Percentiles rank a stretch among this genome's conserved stretches.
Conservation (phyloP, 805 yeast genomes). For the Clavispora asparagi region DNA sequence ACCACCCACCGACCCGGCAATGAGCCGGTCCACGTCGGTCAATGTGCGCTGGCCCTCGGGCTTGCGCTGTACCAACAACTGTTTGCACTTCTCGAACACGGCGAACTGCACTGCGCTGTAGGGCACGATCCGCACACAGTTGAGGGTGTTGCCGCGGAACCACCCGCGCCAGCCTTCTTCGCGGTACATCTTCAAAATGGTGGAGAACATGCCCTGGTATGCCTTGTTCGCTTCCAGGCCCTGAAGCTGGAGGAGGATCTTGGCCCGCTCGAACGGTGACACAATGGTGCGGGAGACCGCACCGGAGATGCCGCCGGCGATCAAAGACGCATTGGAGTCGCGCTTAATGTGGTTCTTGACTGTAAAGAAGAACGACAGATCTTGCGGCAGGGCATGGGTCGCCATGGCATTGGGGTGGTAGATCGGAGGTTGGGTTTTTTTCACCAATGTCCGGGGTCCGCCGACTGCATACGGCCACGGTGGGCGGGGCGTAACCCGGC, state of each 20-base stretch:
- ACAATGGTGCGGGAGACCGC: constrained; percentile 85
- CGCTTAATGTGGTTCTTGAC: constrained; percentile 26
- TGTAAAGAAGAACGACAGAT: not conserved
- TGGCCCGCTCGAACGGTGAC: constrained; percentile 92
- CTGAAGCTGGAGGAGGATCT: constrained; percentile 86
- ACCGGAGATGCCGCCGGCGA: constrained; percentile 75
- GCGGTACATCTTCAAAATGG: constrained; percentile 70
- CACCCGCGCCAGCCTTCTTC: constrained; percentile 93
- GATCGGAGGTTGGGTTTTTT: not conserved
- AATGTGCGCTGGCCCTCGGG: constrained; percentile 28
- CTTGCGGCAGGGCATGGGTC: constrained; percentile 1
- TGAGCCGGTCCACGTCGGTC: constrained; percentile 53
- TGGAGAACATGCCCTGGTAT: constrained; percentile 66
- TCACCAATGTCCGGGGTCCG: not conserved
- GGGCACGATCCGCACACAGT: constrained; percentile 87
- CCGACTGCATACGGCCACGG: not conserved
- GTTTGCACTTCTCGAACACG: constrained; percentile 65
- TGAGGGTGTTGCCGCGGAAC: constrained; percentile 86
- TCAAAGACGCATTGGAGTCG: constrained; percentile 57
- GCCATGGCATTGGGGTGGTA: not conserved
- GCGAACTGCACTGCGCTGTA: constrained; percentile 93
- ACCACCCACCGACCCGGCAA: constrained; percentile 82
- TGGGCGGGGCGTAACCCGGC: too few relatives aligned
- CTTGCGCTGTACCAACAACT: constrained; percentile 21
- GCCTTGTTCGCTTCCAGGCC: constrained; percentile 49